These are phyloP conservation scores for Colletotrichum brevisporum DNA, from an alignment of 2,329 filamentous ascomycete genomes.

Conservation along the genomic window DNA sequence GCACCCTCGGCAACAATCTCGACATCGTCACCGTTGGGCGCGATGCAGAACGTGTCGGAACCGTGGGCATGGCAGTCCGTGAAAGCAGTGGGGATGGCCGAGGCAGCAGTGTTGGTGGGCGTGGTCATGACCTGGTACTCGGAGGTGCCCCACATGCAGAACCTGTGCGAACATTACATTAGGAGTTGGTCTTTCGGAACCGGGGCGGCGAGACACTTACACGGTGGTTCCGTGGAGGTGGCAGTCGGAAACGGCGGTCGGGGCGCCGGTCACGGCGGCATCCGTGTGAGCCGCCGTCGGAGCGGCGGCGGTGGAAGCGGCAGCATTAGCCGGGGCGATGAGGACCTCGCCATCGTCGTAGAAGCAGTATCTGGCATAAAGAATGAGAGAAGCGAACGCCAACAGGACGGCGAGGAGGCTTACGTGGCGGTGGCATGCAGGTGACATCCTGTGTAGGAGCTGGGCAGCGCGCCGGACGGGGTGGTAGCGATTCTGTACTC, in stretches of 20 bases:
- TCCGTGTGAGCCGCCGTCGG: slow-evolving; percentile 22
- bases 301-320: slow-evolving; percentile 36
- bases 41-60: slow-evolving; percentile 72
- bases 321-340: slow-evolving; percentile 48
- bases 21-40: slow-evolving; percentile 72
- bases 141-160: slow-evolving; percentile 58
- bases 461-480: slow-evolving; percentile 44
- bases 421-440: slow-evolving; percentile 65
- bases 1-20: slow-evolving; percentile 60
- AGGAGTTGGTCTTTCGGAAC: not conserved
- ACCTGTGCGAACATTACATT: slow-evolving; percentile 48
- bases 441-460: slow-evolving; percentile 62
- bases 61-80: slow-evolving; percentile 77
- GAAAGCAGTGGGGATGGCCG: slow-evolving; percentile 70
- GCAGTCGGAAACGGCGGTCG: slow-evolving; percentile 57
- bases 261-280: slow-evolving; percentile 22
- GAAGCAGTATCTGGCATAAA: slow-evolving; percentile 57
- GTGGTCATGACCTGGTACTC: slow-evolving; percentile 62
- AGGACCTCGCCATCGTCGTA: slow-evolving; percentile 58
- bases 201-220: slow-evolving; percentile 47
- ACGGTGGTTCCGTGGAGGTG: slow-evolving; percentile 58
- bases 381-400: not conserved
- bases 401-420: slow-evolving; percentile 34
- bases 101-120: slow-evolving; percentile 62
- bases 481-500: slow-evolving; percentile 38